A percentile compares a stretch with the other conserved stretches of the same genome.
These are phyloP conservation scores for Exophiala lecanii-corni DNA, from an alignment of 2,329 filamentous ascomycete genomes.

Conservation along the genomic window DNA sequence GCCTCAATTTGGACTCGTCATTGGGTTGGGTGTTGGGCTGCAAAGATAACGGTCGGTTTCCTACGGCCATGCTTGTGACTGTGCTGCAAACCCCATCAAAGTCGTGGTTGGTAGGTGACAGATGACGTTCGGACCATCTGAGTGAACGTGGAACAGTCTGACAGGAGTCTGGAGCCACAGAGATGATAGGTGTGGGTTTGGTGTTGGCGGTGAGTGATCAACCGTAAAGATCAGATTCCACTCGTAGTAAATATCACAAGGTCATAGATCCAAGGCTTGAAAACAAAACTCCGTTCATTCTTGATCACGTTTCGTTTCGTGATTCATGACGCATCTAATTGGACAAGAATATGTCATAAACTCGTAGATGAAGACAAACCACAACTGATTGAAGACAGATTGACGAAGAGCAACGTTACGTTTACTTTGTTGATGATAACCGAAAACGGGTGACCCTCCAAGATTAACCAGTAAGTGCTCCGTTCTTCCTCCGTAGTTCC, in stretches of 20 bases:
- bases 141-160: neutral
- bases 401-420: neutral
- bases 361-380: too few relatives aligned
- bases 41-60: slow-evolving; percentile 5
- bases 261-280: neutral
- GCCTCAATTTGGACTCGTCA: neutral
- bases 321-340: too few relatives aligned
- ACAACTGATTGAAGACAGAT: too few relatives aligned
- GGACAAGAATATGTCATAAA: too few relatives aligned
- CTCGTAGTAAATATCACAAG: too few relatives aligned
- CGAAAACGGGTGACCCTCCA: neutral
- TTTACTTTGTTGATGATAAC: neutral
- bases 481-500: too few relatives aligned
- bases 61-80: slow-evolving; percentile 1
- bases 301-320: neutral
- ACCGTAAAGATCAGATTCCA: neutral
- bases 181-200: slow-evolving; percentile 1
- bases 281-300: neutral
- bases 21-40: neutral
- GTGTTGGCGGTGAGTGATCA: neutral
- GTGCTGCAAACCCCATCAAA: neutral
- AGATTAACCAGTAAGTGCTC: too few relatives aligned
- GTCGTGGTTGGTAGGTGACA: neutral
- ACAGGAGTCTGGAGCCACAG: neutral
- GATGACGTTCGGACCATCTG: neutral